phyloP scores from a whole-genome alignment of 129 eudicot genomes.

The Flaveria trinervia region DNA sequence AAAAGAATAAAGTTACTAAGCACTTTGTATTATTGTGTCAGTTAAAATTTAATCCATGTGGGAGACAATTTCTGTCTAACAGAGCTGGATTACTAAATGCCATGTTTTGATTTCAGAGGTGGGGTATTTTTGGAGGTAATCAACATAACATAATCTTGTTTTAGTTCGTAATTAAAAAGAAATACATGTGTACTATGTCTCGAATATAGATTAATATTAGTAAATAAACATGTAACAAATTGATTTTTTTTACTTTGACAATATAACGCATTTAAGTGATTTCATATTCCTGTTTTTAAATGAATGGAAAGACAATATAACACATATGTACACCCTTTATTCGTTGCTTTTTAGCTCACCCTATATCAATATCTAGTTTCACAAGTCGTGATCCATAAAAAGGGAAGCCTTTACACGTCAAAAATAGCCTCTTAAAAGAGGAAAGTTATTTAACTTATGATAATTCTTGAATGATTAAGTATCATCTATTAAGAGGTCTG shows the following conservation, averaged over 20 bases:
- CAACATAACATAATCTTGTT: background rate
- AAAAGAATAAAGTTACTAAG: background rate
- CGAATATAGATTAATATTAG: background rate
- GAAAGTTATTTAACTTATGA: background rate
- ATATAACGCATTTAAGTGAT: background rate
- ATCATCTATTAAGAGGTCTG: too few species aligned
- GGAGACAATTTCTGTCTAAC: conserved; percentile 15
- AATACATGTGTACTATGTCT: background rate
- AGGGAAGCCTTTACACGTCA: background rate
- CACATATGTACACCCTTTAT: background rate
- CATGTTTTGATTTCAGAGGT: background rate
- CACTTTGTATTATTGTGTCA: background rate
- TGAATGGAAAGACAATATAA: background rate
- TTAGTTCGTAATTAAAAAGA: background rate
- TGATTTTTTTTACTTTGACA: background rate
- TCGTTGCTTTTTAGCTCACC: too few species aligned
- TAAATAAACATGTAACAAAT: background rate
- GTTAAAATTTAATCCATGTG: background rate
- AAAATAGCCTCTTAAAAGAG: background rate
- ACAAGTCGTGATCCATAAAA: too few species aligned
- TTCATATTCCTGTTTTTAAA: background rate
- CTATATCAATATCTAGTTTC: too few species aligned
- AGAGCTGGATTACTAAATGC: conserved; percentile 7
- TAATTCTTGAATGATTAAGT: too few species aligned
- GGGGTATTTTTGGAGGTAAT: conserved; percentile 16